Evolutionary conservation across 441 rosid genomes (phyloP).

Genomic region (Populus trichocarpa): DNA sequence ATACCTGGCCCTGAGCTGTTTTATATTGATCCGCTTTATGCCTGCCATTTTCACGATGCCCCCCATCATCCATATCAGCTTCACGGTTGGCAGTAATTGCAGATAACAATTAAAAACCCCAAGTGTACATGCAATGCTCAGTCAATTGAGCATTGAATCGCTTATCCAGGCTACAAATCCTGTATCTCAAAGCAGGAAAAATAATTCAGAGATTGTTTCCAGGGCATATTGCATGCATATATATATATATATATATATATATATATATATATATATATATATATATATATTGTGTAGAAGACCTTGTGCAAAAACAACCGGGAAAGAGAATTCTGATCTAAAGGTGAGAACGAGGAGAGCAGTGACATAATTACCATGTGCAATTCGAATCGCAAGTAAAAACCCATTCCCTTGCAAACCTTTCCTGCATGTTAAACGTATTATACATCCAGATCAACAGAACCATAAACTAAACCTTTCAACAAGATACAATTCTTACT

Average conservation of each 20-base stretch:
- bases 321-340: background rate
- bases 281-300: too few species aligned
- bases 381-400: background rate
- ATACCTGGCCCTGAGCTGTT: conserved; percentile 88
- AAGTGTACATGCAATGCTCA: conserved; percentile 3
- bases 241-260: too few species aligned
- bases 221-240: background rate
- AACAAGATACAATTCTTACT: background rate
- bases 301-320: background rate
- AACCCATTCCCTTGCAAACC: conserved; percentile 13
- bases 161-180: conserved; percentile 14
- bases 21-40: conserved; percentile 66
- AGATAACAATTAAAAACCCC: conserved; percentile 12
- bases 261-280: too few species aligned
- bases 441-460: background rate
- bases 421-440: conserved; percentile 22
- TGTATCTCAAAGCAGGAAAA: conserved; percentile 6
- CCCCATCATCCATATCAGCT: conserved; percentile 79
- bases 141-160: conserved; percentile 20
- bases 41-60: conserved; percentile 90
- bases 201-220: conserved; percentile 1
- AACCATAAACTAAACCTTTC: background rate
- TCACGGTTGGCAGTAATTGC: conserved; percentile 12
- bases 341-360: background rate
- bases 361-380: conserved; percentile 19